Evolutionary conservation across 2,329 filamentous ascomycete species (phyloP).

Genomic region (Cytospora piceicola): DNA sequence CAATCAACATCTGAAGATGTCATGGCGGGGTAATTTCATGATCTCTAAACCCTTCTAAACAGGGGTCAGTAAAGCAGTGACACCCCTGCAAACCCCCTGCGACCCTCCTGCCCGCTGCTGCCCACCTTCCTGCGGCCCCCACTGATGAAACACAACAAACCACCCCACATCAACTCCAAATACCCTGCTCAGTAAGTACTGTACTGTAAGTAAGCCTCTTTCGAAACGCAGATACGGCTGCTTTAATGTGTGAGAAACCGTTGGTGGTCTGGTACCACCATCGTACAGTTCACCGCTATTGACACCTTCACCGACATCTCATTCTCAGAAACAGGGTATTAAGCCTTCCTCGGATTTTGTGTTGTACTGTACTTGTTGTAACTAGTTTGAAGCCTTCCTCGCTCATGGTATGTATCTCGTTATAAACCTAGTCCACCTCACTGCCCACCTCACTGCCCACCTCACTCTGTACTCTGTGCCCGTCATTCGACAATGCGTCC

Average conservation of each 20-base stretch:
- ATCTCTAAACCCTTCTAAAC: constrained; percentile 10
- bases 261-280: constrained; percentile 9
- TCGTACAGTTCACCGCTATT: constrained; percentile 18
- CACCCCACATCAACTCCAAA: neutral
- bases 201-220: no score
- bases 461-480: neutral
- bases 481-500: constrained; percentile 11
- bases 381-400: neutral
- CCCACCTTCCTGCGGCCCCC: neutral
- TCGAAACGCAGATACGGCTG: constrained; percentile 7
- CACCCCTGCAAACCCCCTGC: no score
- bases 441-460: neutral
- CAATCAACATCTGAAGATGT: constrained; percentile 26
- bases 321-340: no score
- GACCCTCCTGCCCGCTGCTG: neutral
- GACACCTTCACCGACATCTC: neutral
- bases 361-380: neutral
- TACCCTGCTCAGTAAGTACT: no score
- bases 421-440: constrained; percentile 4
- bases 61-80: neutral
- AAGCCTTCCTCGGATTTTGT: neutral
- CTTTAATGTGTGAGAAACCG: neutral
- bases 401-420: constrained; percentile 6
- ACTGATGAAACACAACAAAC: constrained; percentile 17
- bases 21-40: constrained; percentile 28